Evolutionary conservation across 257 asterid species (phyloP).

Genomic region (Linaria vulgaris): DNA sequence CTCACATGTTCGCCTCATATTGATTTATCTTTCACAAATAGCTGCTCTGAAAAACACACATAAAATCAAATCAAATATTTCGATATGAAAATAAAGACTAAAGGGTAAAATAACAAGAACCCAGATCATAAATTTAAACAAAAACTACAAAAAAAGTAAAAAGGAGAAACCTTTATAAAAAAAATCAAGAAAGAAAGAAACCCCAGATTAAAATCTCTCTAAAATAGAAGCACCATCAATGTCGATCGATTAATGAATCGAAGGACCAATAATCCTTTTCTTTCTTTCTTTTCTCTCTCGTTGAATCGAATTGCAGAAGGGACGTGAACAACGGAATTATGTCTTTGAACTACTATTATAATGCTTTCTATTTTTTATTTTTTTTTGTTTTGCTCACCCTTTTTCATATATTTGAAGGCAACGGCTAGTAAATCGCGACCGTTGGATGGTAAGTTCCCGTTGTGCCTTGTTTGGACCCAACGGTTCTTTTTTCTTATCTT

Average conservation of each 20-base stretch:
- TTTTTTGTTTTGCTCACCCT: not conserved
- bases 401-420: constrained; percentile 42
- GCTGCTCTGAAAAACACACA: not conserved
- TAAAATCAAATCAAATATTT: not conserved
- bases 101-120: constrained; percentile 8
- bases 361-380: too few relatives aligned
- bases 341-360: constrained; percentile 19
- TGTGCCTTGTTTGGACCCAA: constrained; percentile 26
- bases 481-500: constrained; percentile 22
- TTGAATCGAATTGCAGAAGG: not conserved
- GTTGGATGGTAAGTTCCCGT: constrained; percentile 42
- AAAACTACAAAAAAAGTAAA: not conserved
- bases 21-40: constrained; percentile 9
- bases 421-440: constrained; percentile 55
- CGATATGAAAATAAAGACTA: not conserved
- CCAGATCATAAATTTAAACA: not conserved
- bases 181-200: constrained; percentile 14
- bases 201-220: not conserved
- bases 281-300: too few relatives aligned
- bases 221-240: constrained; percentile 24
- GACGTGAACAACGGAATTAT: constrained; percentile 35
- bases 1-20: constrained; percentile 73
- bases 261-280: too few relatives aligned
- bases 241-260: not conserved
- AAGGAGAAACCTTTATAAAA: not conserved